These are phyloP conservation scores for Lagenidium giganteum DNA, from an alignment of 352 stramenopile species.

Conservation along the genomic window DNA sequence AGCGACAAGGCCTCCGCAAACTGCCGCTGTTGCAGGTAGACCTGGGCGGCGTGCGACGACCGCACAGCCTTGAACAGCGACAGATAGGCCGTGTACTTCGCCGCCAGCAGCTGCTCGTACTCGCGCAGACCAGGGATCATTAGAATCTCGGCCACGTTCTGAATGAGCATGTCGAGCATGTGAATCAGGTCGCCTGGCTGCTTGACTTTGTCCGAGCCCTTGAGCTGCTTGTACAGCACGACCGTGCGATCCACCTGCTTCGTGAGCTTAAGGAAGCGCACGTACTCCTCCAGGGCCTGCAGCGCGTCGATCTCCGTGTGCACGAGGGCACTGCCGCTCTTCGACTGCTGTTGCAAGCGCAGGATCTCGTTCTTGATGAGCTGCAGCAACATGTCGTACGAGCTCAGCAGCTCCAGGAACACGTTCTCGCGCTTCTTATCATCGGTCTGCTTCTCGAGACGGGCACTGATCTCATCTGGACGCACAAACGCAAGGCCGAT, in stretches of 20 bases:
- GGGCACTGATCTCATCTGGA: constrained; percentile 62
- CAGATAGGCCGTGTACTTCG: constrained; percentile 71
- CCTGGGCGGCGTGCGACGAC: constrained; percentile 51
- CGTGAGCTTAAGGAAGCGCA: constrained; percentile 64
- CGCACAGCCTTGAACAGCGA: constrained; percentile 63
- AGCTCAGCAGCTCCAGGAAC: constrained; percentile 67
- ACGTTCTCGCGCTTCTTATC: constrained; percentile 70
- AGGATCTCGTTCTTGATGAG: constrained; percentile 55
- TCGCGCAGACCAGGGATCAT: constrained; percentile 53
- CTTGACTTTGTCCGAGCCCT: constrained; percentile 30
- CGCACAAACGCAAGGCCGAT: constrained; percentile 62
- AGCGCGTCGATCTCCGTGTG: constrained; percentile 70
- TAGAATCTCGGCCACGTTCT: constrained; percentile 75
- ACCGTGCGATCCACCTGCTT: constrained; percentile 70
- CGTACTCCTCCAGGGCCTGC: constrained; percentile 66
- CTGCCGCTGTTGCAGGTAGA: constrained; percentile 59
- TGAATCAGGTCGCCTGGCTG: constrained; percentile 66
- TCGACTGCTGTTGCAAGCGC: constrained; percentile 72
- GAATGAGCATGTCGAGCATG: constrained; percentile 80
- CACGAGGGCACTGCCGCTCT: constrained; percentile 66
- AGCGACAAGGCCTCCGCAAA: constrained; percentile 65
- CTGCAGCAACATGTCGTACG: constrained; percentile 67
- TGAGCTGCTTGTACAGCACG: constrained; percentile 63
- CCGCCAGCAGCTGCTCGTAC: constrained; percentile 36
- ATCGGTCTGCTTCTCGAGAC: constrained; percentile 44